Evolutionary conservation across 306 rosid species (phyloP).

Genomic region (Glycyrrhiza uralensis): DNA sequence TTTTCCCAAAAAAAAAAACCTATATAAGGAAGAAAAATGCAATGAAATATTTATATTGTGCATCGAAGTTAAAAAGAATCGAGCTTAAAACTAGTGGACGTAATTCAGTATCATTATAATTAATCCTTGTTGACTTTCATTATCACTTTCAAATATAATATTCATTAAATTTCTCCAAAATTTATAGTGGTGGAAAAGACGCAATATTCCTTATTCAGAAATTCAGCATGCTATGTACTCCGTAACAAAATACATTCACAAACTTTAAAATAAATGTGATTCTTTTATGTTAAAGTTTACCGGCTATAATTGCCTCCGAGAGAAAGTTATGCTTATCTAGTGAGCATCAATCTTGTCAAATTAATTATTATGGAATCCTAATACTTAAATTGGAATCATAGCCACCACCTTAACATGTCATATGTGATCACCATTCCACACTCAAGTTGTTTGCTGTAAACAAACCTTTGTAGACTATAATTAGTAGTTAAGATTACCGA

Average conservation of each 20-base stretch:
- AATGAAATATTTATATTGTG: not conserved
- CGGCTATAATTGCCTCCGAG: slow-evolving; percentile 1
- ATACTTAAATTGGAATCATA: not conserved
- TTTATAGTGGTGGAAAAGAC: not conserved
- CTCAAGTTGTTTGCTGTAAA: not conserved
- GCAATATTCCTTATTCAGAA: not conserved
- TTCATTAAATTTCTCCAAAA: not conserved
- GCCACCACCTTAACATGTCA: not conserved
- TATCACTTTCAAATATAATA: not conserved
- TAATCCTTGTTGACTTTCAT: not conserved
- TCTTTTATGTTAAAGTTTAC: not conserved
- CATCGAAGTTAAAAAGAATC: not conserved
- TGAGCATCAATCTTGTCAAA: slow-evolving; percentile 13
- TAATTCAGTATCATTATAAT: not conserved
- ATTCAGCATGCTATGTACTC: not conserved
- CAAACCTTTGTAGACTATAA: not conserved
- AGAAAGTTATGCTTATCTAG: slow-evolving; percentile 14
- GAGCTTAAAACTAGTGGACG: not conserved
- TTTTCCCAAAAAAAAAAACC: too few species aligned
- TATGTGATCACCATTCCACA: not conserved
- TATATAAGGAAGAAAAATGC: not conserved
- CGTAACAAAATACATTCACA: not conserved
- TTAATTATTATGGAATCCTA: not conserved
- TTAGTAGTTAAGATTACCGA: not conserved
- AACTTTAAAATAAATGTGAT: not conserved